Conservation (phyloP, 495 filamentous ascomycete genomes). For the Achaetomiella virescens region DNA sequence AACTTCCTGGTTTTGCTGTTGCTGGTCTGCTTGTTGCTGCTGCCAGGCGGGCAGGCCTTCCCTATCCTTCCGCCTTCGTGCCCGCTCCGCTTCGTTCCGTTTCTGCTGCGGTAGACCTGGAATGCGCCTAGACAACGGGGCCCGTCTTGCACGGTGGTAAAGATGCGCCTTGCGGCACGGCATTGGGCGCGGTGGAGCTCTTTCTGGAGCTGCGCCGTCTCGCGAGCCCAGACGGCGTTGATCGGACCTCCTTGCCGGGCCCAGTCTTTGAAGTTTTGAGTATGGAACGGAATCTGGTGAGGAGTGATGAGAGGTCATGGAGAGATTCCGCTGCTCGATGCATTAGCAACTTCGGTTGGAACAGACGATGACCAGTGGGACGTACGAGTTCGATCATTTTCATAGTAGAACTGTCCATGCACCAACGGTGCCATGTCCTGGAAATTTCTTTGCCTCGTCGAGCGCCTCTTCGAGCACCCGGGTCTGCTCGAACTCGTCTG, state of each 20-base stretch:
- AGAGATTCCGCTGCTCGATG: conserved; percentile 35
- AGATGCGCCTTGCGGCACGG: conserved; percentile 41
- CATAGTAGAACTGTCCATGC: conserved; percentile 43
- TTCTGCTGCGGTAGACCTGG: conserved; percentile 38
- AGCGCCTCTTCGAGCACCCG: conserved; percentile 41
- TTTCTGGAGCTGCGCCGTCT: conserved; percentile 32
- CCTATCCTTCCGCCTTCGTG: conserved; percentile 8
- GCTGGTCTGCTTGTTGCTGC: conserved; percentile 10
- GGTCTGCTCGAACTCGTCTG: conserved; percentile 45
- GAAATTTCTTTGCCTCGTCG: conserved; percentile 47
- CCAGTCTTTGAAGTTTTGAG: conserved; percentile 40
- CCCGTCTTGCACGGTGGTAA: conserved; percentile 31
- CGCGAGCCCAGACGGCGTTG: conserved; percentile 39
- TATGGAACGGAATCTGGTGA: conserved; percentile 34
- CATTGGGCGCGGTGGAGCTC: conserved; percentile 45
- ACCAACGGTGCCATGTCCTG: conserved; percentile 43
- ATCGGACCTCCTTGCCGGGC: conserved; percentile 39
- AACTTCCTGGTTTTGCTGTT: conserved; percentile 14
- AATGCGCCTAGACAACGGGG: conserved; percentile 40
- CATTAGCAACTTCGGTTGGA: neutral
- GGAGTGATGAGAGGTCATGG: conserved; percentile 35
- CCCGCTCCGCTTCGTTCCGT: conserved; percentile 18
- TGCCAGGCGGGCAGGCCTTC: conserved; percentile 15
- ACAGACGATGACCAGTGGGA: neutral
- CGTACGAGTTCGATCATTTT: conserved; percentile 43